Evolutionary conservation across 768 basidiomycete genomes (phyloP).

Genomic region (Suillus weaverae): DNA sequence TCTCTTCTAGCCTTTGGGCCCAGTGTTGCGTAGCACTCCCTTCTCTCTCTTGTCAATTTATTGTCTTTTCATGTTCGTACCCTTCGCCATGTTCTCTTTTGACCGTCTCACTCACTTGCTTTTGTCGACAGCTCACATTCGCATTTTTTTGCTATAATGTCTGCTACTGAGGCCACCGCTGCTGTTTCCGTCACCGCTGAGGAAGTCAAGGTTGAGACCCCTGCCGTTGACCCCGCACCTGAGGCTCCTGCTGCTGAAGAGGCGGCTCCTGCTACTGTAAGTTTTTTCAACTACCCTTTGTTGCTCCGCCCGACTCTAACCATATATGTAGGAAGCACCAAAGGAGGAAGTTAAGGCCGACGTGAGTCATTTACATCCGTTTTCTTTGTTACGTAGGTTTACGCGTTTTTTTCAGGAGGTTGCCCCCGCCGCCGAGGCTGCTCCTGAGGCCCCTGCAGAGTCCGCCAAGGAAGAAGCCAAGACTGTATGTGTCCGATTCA

Average conservation of each 20-base stretch:
- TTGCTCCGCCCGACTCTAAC: conserved; percentile 5
- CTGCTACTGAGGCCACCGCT: conserved; percentile 63
- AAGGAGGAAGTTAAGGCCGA: conserved; percentile 41
- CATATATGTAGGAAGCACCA: conserved; percentile 36
- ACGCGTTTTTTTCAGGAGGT: conserved; percentile 32
- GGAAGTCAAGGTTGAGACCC: conserved; percentile 53
- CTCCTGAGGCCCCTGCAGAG: conserved; percentile 24
- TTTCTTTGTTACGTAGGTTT: background rate
- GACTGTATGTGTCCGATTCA: conserved; percentile 30
- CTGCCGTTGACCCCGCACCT: conserved; percentile 30
- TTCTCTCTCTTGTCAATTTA: conserved; percentile 60
- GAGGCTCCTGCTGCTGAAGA: conserved; percentile 35
- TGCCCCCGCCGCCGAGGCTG: conserved; percentile 27
- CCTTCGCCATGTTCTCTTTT: conserved; percentile 7
- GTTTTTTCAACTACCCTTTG: conserved; percentile 17
- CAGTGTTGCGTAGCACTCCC: conserved; percentile 56
- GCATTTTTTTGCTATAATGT: conserved; percentile 72
- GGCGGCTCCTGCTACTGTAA: conserved; percentile 35
- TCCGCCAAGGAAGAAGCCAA: conserved; percentile 44
- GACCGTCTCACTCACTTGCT: background rate
- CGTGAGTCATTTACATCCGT: conserved; percentile 26
- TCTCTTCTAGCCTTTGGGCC: conserved; percentile 54
- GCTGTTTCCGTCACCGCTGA: conserved; percentile 42
- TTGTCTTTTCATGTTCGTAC: conserved; percentile 50
- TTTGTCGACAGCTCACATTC: conserved; percentile 49